phyloP scores from a whole-genome alignment of 169 alveolate genomes.

The Toxoplasma gondii region DNA sequence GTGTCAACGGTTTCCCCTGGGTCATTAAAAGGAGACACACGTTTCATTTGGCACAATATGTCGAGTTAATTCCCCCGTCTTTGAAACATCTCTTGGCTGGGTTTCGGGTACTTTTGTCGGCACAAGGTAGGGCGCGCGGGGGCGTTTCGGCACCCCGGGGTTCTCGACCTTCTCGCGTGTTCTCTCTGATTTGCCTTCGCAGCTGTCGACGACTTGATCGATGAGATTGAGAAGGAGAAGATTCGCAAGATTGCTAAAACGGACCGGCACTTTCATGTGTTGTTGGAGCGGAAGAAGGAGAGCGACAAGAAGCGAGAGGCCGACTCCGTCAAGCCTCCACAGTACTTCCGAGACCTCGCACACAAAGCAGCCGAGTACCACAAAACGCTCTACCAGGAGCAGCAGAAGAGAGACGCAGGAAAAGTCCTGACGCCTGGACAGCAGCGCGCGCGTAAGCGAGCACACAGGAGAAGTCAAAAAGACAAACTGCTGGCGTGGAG shows the following conservation, averaged over 20 bases:
- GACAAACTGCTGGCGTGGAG: slow-evolving; percentile 16
- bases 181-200: background rate
- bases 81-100: too few species aligned
- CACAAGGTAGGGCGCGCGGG: too few species aligned
- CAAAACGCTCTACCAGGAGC: background rate
- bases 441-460: background rate
- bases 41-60: too few species aligned
- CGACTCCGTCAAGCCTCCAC: background rate
- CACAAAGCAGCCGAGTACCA: background rate
- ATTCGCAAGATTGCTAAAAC: background rate
- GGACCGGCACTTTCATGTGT: background rate
- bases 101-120: too few species aligned
- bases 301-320: background rate
- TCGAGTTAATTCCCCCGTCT: too few species aligned
- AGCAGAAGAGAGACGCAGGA: background rate
- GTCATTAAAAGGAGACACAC: too few species aligned
- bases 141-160: too few species aligned
- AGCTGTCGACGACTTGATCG: slow-evolving; percentile 19
- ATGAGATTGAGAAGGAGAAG: slow-evolving; percentile 18
- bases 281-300: background rate
- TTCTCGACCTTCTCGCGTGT: too few species aligned
- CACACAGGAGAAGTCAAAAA: background rate
- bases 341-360: background rate
- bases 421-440: background rate
- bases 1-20: too few species aligned